Evolutionary conservation across 192 early-diverging fungal genomes (phyloP), one percentile per base, ranked within the genome.

Genomic region (Diversispora eburnea): DNA sequence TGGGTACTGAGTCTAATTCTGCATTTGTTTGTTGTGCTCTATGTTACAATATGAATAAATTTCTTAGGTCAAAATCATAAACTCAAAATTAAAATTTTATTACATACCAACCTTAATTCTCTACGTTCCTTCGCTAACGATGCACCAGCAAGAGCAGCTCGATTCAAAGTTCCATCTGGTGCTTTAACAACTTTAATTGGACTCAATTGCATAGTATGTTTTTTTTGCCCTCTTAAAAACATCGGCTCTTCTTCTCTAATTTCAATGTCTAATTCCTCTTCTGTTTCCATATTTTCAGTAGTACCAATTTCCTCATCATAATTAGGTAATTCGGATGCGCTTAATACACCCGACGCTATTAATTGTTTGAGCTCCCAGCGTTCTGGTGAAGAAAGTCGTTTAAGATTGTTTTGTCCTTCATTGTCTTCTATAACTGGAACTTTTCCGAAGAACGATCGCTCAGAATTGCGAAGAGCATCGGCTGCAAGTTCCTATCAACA

Each of bases 181-280:
- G 94, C 96, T 81, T 98, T 98, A 52, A 99, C 94, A 33, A 99
- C 93, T 80, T 98, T 99, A 77, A 99, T 89, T 10, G 98, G 98
- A 77, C 89, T 91, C 15, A 99, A 83, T 68, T 95, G 89, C 22
- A 97, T 77, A 0, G 90, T 87, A 60, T 91, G 87, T 67, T 87
- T 86, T 0, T 93, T 94, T 72, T 99, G 98, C 13, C 98, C 98
- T 63, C 89, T 90, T 77, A 99, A 80, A 79, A 99, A 99, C 22
- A 89, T 81, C 5, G 98, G 98, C 70, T 98, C 98, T 43, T 97
- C 94, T 42, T 98, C 96, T 48, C 88, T 78, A 55, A 99, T 88
- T 86, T 99, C 98, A 79, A 99, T 93, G 78, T 99, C 98, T 59
- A 99, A 73, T 73, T 98, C 94, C 70, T 98, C 96, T 75, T 98